A percentile compares a stretch with the other conserved stretches of the same genome.
phyloP scores from a whole-genome alignment of 495 filamentous ascomycete species.

The Rhizodiscina lignyota region DNA sequence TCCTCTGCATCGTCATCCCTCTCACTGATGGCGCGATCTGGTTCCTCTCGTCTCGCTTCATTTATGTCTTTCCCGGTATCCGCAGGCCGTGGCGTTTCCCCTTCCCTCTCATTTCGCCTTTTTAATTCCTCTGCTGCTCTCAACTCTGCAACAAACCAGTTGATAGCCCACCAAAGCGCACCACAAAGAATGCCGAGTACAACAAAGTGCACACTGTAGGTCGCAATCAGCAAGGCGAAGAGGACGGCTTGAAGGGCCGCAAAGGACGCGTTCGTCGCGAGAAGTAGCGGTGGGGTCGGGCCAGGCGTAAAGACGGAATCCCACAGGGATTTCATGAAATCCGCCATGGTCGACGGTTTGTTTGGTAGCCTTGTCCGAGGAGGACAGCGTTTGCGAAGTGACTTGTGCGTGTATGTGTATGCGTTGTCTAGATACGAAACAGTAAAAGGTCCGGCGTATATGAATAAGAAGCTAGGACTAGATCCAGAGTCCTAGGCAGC shows the following conservation, averaged over 20 bases:
- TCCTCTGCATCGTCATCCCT: conserved; percentile 14
- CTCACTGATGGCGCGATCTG: conserved; percentile 8
- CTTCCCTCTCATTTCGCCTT: conserved; percentile 27
- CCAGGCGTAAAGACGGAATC: conserved; percentile 83
- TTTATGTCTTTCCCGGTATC: too few species aligned
- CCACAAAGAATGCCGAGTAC: conserved; percentile 60
- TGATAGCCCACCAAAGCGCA: conserved; percentile 81
- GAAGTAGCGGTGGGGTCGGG: conserved; percentile 67
- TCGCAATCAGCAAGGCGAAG: conserved; percentile 57
- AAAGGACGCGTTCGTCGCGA: conserved; percentile 85
- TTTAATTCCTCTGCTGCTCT: conserved; percentile 47
- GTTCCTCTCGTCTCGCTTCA: too few species aligned
- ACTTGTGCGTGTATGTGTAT: too few species aligned
- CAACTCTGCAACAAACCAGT: conserved; percentile 88
- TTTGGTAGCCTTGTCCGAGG: too few species aligned
- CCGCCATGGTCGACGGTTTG: conserved; percentile 60
- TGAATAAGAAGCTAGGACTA: too few species aligned
- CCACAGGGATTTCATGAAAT: conserved; percentile 73
- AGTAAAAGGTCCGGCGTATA: too few species aligned
- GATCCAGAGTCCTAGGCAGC: too few species aligned
- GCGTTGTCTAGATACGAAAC: too few species aligned
- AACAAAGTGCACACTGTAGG: conserved; percentile 76
- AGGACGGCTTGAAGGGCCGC: conserved; percentile 68
- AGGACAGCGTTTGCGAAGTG: too few species aligned
- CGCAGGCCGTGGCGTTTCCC: too few species aligned